Base-by-base conservation (phyloP, 1,284 basidiomycete species). In the Tausonia pullulans region DNA sequence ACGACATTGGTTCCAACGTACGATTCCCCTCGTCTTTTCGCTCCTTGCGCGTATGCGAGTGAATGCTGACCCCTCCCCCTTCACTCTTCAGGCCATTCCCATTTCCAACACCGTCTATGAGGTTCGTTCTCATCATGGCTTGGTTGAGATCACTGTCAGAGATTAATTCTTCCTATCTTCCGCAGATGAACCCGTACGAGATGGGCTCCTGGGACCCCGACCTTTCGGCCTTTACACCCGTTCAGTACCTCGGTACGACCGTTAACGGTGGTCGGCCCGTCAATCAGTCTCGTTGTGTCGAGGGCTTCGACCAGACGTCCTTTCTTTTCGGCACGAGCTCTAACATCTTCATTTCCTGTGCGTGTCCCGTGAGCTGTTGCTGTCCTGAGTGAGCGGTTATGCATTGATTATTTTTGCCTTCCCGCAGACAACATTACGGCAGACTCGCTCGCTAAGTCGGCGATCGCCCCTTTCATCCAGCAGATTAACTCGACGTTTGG, bases 1-100 rank as follows among this genome's bases (percentile, higher is more conserved):
- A 74, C 9, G 71, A 78, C 66, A 72, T 79, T 55, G 71, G 75
- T 10, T 69, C 71, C 52, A 80, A 80, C 3, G 11, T 6, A 57
- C 67, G 76, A 75, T 2, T 76, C 77, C 9, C 67, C 75, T 9
- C 81, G 74, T 70, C 79, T 81, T 68, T 78, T 78, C 62, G 78
- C 73, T 4, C 55, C 55, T 13, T 45, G 54, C 43, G 5, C 27
- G 54, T 55, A n/a, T 4, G 16, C 16, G 9, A 11, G 13, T 77
- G 0, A 76, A 2, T 8, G 14, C 59, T 60, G 4, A 3, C 50
- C 4, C 3, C 40, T 13, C 40, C 27, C n/a, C 40, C 1, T 3
- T 3, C 9, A 10, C 60, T 13, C 59, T 41, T 43, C 40, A 3
- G 39, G 40, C 51, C 39, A 39, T 74, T 13, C 0, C 49, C 41